These are phyloP conservation scores for Metschnikowia cubensis DNA, from an alignment of 805 yeast genomes.

Conservation along the genomic window DNA sequence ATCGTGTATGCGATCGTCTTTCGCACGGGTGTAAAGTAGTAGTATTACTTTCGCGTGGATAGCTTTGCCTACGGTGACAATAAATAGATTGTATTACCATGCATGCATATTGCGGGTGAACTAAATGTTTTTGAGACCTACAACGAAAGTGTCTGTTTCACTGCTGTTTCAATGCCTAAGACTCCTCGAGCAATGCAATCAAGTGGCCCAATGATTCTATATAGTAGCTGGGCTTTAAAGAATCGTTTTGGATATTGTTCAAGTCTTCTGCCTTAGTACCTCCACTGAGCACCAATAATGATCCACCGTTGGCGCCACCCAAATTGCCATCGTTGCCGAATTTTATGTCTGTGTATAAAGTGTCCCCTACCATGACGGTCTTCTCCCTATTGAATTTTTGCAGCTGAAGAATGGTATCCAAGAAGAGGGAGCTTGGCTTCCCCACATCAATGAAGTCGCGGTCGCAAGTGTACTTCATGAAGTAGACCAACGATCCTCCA, in stretches of 20 bases:
- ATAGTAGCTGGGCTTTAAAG: constrained; percentile 26
- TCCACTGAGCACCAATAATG: constrained; percentile 35
- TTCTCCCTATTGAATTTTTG: constrained; percentile 24
- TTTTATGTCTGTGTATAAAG: constrained; percentile 40
- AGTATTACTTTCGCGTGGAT: not conserved
- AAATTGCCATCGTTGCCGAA: constrained; percentile 39
- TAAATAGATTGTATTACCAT: not conserved
- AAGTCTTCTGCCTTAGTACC: constrained; percentile 30
- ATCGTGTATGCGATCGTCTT: not conserved
- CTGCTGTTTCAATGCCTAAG: not conserved
- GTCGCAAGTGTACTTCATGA: constrained; percentile 33
- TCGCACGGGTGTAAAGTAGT: not conserved
- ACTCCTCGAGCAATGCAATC: constrained; percentile 9
- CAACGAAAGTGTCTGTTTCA: too few relatives aligned
- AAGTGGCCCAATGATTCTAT: constrained; percentile 33
- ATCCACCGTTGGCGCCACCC: constrained; percentile 27
- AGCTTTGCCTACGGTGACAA: not conserved
- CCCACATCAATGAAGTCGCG: constrained; percentile 35
- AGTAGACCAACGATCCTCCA: constrained; percentile 39
- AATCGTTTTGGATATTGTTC: constrained; percentile 14
- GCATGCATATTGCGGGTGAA: too few relatives aligned
- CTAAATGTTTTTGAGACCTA: too few relatives aligned
- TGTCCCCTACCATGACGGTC: constrained; percentile 41
- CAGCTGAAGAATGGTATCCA: constrained; percentile 27
- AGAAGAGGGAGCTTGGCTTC: constrained; percentile 32